Percentiles rank a stretch among this genome's conserved stretches.
Evolutionary conservation across 768 basidiomycete species (phyloP).

Genomic region (Tubosaeta sp.): DNA sequence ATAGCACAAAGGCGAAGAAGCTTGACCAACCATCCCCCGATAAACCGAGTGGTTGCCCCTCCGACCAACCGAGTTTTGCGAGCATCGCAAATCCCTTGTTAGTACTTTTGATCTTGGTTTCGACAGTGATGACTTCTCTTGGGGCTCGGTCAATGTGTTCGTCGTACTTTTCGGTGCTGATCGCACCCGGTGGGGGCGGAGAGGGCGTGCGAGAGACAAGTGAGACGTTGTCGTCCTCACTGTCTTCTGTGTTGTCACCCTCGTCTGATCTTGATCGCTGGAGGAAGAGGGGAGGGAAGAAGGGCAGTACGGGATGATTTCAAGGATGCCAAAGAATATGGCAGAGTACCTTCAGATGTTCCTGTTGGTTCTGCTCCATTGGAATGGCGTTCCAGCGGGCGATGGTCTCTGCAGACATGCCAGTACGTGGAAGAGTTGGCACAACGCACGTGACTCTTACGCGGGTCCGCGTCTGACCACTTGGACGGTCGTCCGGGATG

Average conservation of each 20-base stretch:
- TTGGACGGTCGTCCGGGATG: constrained; percentile 6
- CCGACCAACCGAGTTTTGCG: constrained; percentile 77
- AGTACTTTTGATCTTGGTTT: constrained; percentile 71
- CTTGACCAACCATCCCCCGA: constrained; percentile 62
- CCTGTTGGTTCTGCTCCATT: constrained; percentile 32
- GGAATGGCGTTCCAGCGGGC: constrained; percentile 75
- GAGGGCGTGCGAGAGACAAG: constrained; percentile 75
- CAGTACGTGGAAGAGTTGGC: neutral
- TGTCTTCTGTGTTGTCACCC: constrained; percentile 38
- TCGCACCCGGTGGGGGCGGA: constrained; percentile 45
- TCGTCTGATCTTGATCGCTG: constrained; percentile 56
- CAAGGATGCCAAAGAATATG: constrained; percentile 41
- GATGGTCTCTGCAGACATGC: constrained; percentile 62
- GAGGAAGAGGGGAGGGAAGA: constrained; percentile 40
- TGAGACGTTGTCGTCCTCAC: constrained; percentile 65
- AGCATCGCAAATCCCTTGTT: constrained; percentile 83
- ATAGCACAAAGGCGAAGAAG: neutral
- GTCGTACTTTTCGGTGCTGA: constrained; percentile 66
- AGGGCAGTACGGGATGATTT: constrained; percentile 53
- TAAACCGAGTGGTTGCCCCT: constrained; percentile 72
- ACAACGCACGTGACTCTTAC: neutral
- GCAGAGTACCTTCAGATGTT: constrained; percentile 64
- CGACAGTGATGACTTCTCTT: constrained; percentile 71
- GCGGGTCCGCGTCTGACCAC: constrained; percentile 1
- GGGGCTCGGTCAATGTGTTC: constrained; percentile 50